Evolutionary conservation across 192 early-diverging fungal genomes (phyloP), one percentile per base, ranked within the genome.

Genomic region (Chytriomyces sp.): DNA sequence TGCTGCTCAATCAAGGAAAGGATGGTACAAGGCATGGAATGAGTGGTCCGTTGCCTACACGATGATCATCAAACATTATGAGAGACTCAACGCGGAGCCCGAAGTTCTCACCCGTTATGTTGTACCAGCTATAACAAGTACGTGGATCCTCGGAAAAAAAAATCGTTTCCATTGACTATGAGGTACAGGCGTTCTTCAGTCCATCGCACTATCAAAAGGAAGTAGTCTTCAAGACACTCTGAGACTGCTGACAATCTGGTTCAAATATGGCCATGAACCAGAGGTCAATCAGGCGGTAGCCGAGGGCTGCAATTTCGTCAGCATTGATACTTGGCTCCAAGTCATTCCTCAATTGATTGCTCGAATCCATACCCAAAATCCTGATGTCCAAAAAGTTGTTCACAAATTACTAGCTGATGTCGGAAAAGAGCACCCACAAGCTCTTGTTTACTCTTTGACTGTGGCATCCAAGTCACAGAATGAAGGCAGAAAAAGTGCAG

Each of bases 21-120:
- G 90, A 40, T 94, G 91, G 90, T 94, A 95, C 78, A 94, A 68
- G 88, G 94, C 91, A 19, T 95, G 93, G 93, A 93, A 95, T 63
- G 84, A 90, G n/a, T 93, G 92, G 86, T 91, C 91, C 28, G 72
- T 94, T 14, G 87, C 89, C 32, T 92, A 93, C 66, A 87, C 88
- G 71, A 90, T 94, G 59, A 90, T 90, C 39, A 86, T 93, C 62
- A 81, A 80, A 14, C 82, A 88, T 70, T 85, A 90, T 63, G 86
- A 88, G 39, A 82, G 88, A 91, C 90, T 0, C 89, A 89, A 8
- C 79, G 84, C 32, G 77, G 87, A 70, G 90, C 88, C 3, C 70
- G 85, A 5, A 68, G 81, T 52, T 78, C 77, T 38, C 5, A 91
- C 92, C 72, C 12, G 5, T 3, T 85, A 92, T 57, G 81, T 93